Conservation (phyloP, 2,329 filamentous ascomycete species). For the Penicillium sumatraense region DNA sequence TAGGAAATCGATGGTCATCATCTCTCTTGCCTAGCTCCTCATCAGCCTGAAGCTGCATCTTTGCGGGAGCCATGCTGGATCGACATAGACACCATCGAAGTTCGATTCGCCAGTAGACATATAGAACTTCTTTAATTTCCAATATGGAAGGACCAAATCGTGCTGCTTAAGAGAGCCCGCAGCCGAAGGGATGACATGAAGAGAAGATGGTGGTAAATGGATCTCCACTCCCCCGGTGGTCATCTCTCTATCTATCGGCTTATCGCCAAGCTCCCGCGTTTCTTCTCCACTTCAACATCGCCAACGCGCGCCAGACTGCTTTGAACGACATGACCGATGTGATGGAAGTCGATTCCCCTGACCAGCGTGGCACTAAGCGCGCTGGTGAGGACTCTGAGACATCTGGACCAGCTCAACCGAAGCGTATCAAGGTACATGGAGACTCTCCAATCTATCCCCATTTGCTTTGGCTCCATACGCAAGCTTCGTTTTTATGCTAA, state of each 20-base stretch:
- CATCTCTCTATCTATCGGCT: slow-evolving; percentile 21
- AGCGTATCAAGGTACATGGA: slow-evolving; percentile 52
- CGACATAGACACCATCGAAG: background rate
- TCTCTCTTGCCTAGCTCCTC: slow-evolving; percentile 69
- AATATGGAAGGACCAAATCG: background rate
- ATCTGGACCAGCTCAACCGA: slow-evolving; percentile 43
- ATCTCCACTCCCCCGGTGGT: no score
- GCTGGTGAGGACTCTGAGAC: slow-evolving; percentile 51
- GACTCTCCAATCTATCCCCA: background rate
- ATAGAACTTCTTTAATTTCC: background rate
- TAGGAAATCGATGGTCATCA: slow-evolving; percentile 59
- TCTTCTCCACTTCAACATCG: slow-evolving; percentile 21
- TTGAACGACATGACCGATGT: slow-evolving; percentile 36
- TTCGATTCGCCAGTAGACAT: background rate
- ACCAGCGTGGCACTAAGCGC: slow-evolving; percentile 53
- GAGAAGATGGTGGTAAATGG: background rate
- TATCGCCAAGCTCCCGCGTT: slow-evolving; percentile 22
- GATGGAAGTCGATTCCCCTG: slow-evolving; percentile 50
- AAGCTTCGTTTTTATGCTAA: background rate
- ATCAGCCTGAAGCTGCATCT: slow-evolving; percentile 55
- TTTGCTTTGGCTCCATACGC: background rate
- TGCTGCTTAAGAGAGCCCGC: background rate
- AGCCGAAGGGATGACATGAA: background rate
- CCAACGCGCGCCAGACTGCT: slow-evolving; percentile 8
- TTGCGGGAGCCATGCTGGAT: slow-evolving; percentile 44